These are phyloP conservation scores for Rhodotorula toruloides DNA, from an alignment of 768 basidiomycete genomes.

Conservation along the genomic window DNA sequence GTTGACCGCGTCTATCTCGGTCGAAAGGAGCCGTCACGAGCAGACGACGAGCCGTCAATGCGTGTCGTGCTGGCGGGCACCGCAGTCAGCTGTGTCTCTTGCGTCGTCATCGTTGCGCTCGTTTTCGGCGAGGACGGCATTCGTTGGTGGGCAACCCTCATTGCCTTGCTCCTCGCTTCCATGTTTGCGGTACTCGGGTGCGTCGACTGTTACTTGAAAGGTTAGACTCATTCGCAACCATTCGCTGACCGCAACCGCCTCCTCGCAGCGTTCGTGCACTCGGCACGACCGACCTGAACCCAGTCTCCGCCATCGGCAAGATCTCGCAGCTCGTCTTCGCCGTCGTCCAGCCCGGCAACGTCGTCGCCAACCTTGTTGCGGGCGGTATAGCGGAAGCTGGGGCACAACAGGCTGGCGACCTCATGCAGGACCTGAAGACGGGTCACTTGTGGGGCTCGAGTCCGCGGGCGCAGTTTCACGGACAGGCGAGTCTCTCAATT, in stretches of 20 bases:
- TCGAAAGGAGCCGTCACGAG: conserved; percentile 37
- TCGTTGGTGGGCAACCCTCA: conserved; percentile 85
- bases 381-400: conserved; percentile 95
- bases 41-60: conserved; percentile 59
- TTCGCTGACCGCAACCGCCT: not conserved
- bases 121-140: conserved; percentile 90
- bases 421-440: conserved; percentile 98
- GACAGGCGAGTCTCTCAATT: conserved; percentile 48
- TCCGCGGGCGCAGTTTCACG: conserved; percentile 88
- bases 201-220: conserved; percentile 35
- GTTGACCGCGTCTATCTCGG: conserved; percentile 42
- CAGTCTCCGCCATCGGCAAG: conserved; percentile 85
- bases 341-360: conserved; percentile 64
- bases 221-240: not conserved
- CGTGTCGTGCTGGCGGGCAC: conserved; percentile 74
- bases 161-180: conserved; percentile 76
- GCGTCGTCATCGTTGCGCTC: conserved; percentile 74
- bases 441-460: conserved; percentile 88
- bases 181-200: conserved; percentile 83
- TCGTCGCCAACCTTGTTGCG: conserved; percentile 96
- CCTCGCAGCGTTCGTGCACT: conserved; percentile 72
- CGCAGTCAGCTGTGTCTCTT: conserved; percentile 57
- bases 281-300: conserved; percentile 82
- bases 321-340: conserved; percentile 91
- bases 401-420: conserved; percentile 92